Base-by-base conservation (phyloP, 75 land plant species). In the Gnetum montanum region DNA sequence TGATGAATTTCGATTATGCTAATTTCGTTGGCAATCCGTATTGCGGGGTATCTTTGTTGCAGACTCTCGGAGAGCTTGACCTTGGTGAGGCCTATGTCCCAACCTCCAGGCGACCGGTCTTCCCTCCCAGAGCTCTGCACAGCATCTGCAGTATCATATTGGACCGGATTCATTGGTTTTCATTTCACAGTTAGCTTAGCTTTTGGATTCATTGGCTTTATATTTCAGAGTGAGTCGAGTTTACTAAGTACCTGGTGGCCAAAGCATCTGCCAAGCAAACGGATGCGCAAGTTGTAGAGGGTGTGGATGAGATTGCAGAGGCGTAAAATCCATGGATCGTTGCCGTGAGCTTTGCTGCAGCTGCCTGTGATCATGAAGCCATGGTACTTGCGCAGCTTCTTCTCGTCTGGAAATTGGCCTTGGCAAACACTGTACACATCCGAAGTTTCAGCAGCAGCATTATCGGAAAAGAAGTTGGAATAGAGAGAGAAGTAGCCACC, bases 71-170 rank as follows among this genome's bases (percentile, higher is more conserved):
- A 63, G 0, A 77, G 15, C 7, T 48, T 48, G 24, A 94, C 26
- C 31, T 72, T 70, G 22, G 49, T 80, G 28, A 90, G 46, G 11
- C 99, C 99, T 33, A 90, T 67, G 40, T 94, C 91, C 99, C 96
- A 94, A 18, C 96, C 99, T 24, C 57, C 33, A 1, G 7, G 7
- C 0, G 88, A 6, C 88, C 99, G 0, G 80, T 83, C 49, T 70
- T 82, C 22, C 96, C 99, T 46, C 99, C 99, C 4, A 94, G 38
- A 33, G 97, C 91, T 29, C 99, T 77, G 34, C 85, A 44, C 40
- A 90, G 50, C 6, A 94, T 77, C 98, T 89, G 72, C 34, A 16
- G n/a, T n/a, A n/a, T n/a, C n/a, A n/a, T n/a, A n/a, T n/a, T n/a
- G n/a, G n/a, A n/a, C n/a, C n/a, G n/a, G n/a, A n/a, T n/a, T n/a